Evolutionary conservation across 495 filamentous ascomycete genomes (phyloP), one percentile per base, ranked within the genome.

Genomic region (Podospora pseudoanserina): DNA sequence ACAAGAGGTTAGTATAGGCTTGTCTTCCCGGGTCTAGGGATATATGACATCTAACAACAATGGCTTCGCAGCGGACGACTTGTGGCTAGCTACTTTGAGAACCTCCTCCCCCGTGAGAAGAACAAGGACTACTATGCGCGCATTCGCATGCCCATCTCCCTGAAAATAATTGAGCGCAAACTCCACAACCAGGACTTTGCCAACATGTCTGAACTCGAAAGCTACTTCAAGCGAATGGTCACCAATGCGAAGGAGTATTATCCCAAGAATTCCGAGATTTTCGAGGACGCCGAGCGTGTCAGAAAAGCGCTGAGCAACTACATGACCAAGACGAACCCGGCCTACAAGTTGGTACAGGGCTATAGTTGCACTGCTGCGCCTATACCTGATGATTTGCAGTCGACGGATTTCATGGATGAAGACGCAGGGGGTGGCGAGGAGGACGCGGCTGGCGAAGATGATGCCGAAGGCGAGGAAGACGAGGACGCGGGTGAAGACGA

Each of bases 161-260:
- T 96, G 49, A 87, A 92, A 66, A 87, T 82, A 2, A 90, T 96
- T 59, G 88, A 92, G 78, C 83, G 75, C n/a, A 92, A 90, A 76
- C 81, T 94, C 39, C 79, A 85, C 27, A 81, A 83, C 23, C 78
- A 84, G 53, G 84, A 87, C 66, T 96, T 92, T 75, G 72, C 81
- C 13, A 86, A 78, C 44, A 77, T 93, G 55, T 84, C 89, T 26
- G 78, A 82, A 30, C 73, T 93, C 6, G 91, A 93, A 73, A 86
- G 87, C 71, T 90, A 91, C 71, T 83, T 92, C 71, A 92, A 92
- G 79, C 89, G 90, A 56, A 86, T 93, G 81, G 86, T 93, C 66
- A 83, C 82, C 53, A 93, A 93, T 74, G 90, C 90, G 5, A 93
- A 92, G 73, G 84, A 87, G 26, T 91, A 83, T 77, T 91, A 92